These are phyloP conservation scores for Tuber magnatum DNA, from an alignment of 495 filamentous ascomycete genomes.

Conservation along the genomic window DNA sequence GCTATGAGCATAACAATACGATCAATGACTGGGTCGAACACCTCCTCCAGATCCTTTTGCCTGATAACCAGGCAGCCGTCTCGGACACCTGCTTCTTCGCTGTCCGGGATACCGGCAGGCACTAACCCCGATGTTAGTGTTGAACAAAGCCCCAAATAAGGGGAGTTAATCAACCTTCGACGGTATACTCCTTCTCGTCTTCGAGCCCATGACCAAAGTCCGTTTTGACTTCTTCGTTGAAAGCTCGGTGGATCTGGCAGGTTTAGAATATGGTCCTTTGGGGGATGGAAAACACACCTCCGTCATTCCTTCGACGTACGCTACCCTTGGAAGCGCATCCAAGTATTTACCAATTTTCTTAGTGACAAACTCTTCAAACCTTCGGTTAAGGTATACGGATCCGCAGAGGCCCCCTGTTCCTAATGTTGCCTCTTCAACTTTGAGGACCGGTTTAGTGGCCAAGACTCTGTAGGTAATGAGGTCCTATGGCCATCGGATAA, in stretches of 20 bases:
- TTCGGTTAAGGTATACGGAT: slow-evolving; percentile 57
- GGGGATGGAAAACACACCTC: not conserved
- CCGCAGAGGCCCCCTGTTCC: slow-evolving; percentile 59
- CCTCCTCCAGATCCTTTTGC: slow-evolving; percentile 38
- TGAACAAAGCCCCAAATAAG: not conserved
- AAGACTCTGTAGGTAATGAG: slow-evolving; percentile 50
- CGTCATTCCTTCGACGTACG: not conserved
- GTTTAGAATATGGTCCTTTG: not conserved
- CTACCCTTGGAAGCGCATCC: not conserved
- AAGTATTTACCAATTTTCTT: slow-evolving; percentile 47
- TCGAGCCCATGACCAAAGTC: not conserved
- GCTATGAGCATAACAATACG: slow-evolving; percentile 40
- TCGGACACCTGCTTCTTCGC: slow-evolving; percentile 17
- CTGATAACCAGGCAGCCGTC: slow-evolving; percentile 26
- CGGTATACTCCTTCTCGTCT: slow-evolving; percentile 24
- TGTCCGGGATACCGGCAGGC: slow-evolving; percentile 15
- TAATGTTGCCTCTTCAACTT: slow-evolving; percentile 46
- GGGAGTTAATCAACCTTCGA: slow-evolving; percentile 7
- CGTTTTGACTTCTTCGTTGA: not conserved
- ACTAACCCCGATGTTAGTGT: not conserved
- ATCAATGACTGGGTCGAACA: slow-evolving; percentile 43
- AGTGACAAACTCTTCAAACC: slow-evolving; percentile 58
- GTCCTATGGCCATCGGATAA: slow-evolving; percentile 32
- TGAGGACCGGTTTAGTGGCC: slow-evolving; percentile 43
- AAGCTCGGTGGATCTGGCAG: not conserved